phyloP scores from a whole-genome alignment of 2,329 filamentous ascomycete genomes.

The Orbilia oligospora region DNA sequence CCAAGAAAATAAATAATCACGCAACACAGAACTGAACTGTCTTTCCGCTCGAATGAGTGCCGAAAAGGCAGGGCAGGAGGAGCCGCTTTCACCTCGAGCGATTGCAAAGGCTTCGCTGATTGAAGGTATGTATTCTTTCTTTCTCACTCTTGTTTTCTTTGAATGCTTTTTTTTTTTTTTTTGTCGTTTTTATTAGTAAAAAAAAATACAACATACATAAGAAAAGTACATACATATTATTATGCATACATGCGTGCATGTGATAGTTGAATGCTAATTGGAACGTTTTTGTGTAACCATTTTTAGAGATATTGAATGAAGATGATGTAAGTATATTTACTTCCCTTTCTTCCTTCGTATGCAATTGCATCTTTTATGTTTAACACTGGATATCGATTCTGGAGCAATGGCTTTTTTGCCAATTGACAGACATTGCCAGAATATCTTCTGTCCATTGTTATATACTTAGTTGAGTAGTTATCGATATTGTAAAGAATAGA shows the following conservation, averaged over 20 bases:
- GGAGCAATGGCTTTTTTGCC: no score
- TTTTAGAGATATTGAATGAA: conserved; percentile 45
- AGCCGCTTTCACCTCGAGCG: conserved; percentile 60
- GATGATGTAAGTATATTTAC: conserved; percentile 47
- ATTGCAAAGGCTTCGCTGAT: conserved; percentile 55
- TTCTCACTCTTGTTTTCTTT: neutral
- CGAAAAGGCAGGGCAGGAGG: conserved; percentile 56
- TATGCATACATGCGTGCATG: no score
- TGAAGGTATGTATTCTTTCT: conserved; percentile 39
- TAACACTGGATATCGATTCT: no score
- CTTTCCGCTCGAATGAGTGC: conserved; percentile 44
- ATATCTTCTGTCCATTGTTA: no score
- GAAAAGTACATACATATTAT: no score
- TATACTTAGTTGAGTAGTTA: no score
- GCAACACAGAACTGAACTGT: conserved; percentile 17
- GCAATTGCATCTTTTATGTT: neutral
- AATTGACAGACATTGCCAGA: no score
- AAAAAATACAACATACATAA: no score
- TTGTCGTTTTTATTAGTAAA: neutral
- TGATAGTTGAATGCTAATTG: conserved; percentile 8
- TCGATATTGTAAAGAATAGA: no score
- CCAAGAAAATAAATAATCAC: conserved; percentile 1
- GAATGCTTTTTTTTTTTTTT: neutral
- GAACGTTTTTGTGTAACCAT: neutral
- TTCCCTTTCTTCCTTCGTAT: neutral